phyloP scores from a whole-genome alignment of 371 early-diverging fungal species.

The Globomyces sp. region DNA sequence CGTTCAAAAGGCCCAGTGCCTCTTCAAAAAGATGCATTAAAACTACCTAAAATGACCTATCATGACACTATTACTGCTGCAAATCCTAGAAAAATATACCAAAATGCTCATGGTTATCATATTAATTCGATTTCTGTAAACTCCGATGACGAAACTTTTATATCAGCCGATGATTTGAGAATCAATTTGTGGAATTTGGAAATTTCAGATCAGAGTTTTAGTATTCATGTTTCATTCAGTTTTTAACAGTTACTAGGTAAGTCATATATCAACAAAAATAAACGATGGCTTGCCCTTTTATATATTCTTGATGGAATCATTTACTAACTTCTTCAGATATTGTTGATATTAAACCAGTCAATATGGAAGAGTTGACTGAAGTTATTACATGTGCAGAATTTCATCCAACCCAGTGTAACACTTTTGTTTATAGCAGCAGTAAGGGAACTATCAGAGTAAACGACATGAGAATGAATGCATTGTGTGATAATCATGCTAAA shows the following conservation, averaged over 20 bases:
- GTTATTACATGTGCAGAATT: constrained; percentile 99
- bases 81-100: constrained; percentile 90
- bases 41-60: constrained; percentile 83
- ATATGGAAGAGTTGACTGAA: constrained; percentile 98
- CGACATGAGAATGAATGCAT: constrained; percentile 94
- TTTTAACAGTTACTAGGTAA: neutral
- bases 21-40: constrained; percentile 49
- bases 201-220: constrained; percentile 95
- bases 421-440: constrained; percentile 98
- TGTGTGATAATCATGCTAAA: constrained; percentile 93
- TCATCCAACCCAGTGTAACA: constrained; percentile 91
- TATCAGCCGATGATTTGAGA: constrained; percentile 97
- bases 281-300: neutral
- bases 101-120: constrained; percentile 98
- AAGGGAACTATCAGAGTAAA: constrained; percentile 96
- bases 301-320: constrained; percentile 8
- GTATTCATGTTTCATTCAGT: constrained; percentile 47
- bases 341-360: constrained; percentile 99
- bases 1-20: constrained; percentile 47
- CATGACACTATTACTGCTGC: constrained; percentile 95
- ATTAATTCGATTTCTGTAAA: constrained; percentile 99
- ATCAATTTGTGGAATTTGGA: constrained; percentile 98
- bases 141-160: constrained; percentile 94
- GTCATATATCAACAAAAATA: neutral
- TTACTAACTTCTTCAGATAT: constrained; percentile 61